Base-by-base conservation (phyloP, 163 green algal species). In the Prototheca wickerhamii region DNA sequence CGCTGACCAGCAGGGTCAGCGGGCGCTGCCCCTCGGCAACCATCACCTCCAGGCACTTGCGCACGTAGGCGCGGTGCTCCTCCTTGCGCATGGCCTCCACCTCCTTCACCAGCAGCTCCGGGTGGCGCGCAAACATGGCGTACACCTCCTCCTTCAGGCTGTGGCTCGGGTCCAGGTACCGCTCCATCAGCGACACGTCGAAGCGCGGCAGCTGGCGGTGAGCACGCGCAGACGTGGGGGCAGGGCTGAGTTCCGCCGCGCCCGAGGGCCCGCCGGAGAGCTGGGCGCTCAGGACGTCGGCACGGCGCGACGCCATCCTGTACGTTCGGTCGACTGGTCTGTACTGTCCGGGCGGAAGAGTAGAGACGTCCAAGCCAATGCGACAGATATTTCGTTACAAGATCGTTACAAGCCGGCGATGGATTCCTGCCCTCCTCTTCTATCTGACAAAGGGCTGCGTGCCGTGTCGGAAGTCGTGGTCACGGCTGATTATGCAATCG, bases 51-150 rank as follows among this genome's bases (percentile, higher is more conserved):
- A 95, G 75, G 60, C 80, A 74, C 4, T 74, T 58, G 8, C 88
- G 79, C 18, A 92, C 86, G 44, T 93, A 73, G 26, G 80, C 74
- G 0, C 88, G 72, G 67, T 95, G 88, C 72, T 95, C 74, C 78
- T 95, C 87, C 72, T 94, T 94, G 34, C 66, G 79, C 28, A 93
- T 63, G 1, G 78, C 84, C 66, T 93, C 87, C 60, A 83, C 65
- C 1, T 79, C 65, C 15, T 72, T 44, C 17, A 84, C 75, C 35
- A 95, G 80, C 58, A 95, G 75, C 52, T 95, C 83, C 4, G 87
- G 86, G 44, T 84, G 74, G 54, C 76, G 59, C n/a, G 70, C 65
- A 57, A 95, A 94, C 10, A 90, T 29, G 4, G 61, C 68, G 61
- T 84, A 84, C 0, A 81, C 70, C 40, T 84, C 72, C 4, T 77